Evolutionary conservation across 1,284 basidiomycete genomes (phyloP).

Genomic region (Apiotrichum porosum): DNA sequence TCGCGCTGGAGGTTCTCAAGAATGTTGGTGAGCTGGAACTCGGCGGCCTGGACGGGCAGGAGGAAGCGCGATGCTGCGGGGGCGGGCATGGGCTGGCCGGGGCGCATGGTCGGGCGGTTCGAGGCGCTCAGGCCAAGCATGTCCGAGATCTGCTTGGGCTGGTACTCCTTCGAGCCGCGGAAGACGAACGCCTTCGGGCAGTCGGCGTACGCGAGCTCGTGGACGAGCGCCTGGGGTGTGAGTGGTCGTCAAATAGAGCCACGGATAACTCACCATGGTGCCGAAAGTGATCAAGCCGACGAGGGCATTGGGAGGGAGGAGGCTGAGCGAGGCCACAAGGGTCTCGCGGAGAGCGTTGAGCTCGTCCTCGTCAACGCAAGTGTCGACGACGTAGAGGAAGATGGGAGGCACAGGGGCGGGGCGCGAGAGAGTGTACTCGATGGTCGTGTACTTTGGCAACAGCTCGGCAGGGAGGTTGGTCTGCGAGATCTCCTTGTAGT

Average conservation of each 20-base stretch:
- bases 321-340: slow-evolving; percentile 83
- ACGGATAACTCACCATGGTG: slow-evolving; percentile 69
- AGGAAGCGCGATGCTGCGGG: slow-evolving; percentile 89
- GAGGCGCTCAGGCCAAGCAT: slow-evolving; percentile 83
- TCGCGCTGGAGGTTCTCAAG: slow-evolving; percentile 85
- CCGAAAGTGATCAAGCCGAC: slow-evolving; percentile 95
- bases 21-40: slow-evolving; percentile 93
- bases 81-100: slow-evolving; percentile 71
- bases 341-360: slow-evolving; percentile 91
- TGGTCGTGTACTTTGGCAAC: slow-evolving; percentile 96
- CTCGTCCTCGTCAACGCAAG: slow-evolving; percentile 93
- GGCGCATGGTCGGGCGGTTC: slow-evolving; percentile 54
- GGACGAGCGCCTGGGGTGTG: slow-evolving; percentile 77
- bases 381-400: slow-evolving; percentile 96
- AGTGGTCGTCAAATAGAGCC: background rate
- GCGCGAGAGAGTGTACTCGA: slow-evolving; percentile 94
- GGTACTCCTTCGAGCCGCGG: slow-evolving; percentile 97
- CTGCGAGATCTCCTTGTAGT: slow-evolving; percentile 98
- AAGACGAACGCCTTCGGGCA: slow-evolving; percentile 99
- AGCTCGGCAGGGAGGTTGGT: slow-evolving; percentile 95
- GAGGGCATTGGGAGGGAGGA: slow-evolving; percentile 88
- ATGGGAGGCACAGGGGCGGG: slow-evolving; percentile 89
- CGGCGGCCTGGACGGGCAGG: slow-evolving; percentile 86
- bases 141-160: slow-evolving; percentile 94
- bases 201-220: slow-evolving; percentile 93